Conservation (phyloP, 441 rosid genomes). For the Raphanus hybrid region DNA sequence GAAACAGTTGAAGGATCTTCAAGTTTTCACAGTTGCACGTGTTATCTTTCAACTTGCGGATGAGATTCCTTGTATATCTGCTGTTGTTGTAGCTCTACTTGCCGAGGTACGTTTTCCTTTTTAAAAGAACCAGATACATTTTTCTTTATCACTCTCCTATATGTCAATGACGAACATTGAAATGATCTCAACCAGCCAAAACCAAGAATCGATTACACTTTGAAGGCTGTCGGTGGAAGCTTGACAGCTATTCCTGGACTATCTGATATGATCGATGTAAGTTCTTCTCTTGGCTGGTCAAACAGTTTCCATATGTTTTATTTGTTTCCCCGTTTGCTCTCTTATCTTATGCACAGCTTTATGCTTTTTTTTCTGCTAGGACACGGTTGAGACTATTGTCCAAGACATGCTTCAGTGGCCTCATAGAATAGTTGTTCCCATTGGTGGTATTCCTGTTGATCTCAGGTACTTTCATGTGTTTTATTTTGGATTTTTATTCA, state of each 20-base stretch:
- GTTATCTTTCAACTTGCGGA: conserved; percentile 96
- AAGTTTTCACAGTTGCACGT: conserved; percentile 91
- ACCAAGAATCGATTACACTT: conserved; percentile 89
- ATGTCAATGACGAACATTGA: conserved; percentile 36
- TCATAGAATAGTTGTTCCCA: conserved; percentile 49
- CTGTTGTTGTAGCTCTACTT: no score
- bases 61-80: conserved; percentile 85
- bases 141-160: conserved; percentile 7
- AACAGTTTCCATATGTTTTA: background rate
- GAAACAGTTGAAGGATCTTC: conserved; percentile 92
- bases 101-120: no score
- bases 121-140: background rate
- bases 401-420: conserved; percentile 98
- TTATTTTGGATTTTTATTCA: no score
- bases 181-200: conserved; percentile 68
- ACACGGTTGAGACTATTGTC: conserved; percentile 81
- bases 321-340: conserved; percentile 1
- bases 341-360: conserved; percentile 8
- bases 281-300: background rate
- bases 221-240: conserved; percentile 99
- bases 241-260: background rate
- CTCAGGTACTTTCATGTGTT: no score
- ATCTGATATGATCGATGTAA: no score
- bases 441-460: no score
- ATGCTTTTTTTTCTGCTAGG: conserved; percentile 53